Percentiles rank a stretch among this genome's conserved stretches.
Evolutionary conservation across 352 stramenopile species (phyloP).

Genomic region (Pythium aquatile): DNA sequence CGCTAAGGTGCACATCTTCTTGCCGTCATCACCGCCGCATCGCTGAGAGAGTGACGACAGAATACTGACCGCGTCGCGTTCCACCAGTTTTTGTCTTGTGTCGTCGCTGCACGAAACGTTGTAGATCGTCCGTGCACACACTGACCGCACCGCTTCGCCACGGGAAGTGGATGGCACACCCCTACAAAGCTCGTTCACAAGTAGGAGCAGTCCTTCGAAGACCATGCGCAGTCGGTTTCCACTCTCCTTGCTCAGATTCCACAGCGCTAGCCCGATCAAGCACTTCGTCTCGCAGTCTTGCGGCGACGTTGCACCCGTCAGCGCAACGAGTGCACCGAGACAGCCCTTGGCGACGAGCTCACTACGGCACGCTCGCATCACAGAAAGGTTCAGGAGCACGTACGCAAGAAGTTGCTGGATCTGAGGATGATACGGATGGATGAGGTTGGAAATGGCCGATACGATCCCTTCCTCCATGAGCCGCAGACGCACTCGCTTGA

Average conservation of each 20-base stretch:
- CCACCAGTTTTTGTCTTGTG: constrained; percentile 59
- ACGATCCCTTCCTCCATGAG: constrained; percentile 90
- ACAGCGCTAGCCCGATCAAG: constrained; percentile 57
- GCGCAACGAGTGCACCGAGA: constrained; percentile 50
- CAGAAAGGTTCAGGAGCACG: constrained; percentile 72
- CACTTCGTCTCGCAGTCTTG: constrained; percentile 38
- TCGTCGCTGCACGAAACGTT: constrained; percentile 76
- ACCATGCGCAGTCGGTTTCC: constrained; percentile 71
- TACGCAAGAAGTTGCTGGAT: constrained; percentile 68
- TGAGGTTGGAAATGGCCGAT: constrained; percentile 57
- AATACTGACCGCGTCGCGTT: constrained; percentile 57
- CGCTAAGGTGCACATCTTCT: constrained; percentile 77
- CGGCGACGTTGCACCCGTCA: constrained; percentile 36
- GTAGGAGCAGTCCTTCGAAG: constrained; percentile 59
- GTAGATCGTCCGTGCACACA: constrained; percentile 65
- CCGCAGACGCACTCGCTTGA: constrained; percentile 76
- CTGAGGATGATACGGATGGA: constrained; percentile 39
- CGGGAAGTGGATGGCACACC: constrained; percentile 9
- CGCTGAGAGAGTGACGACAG: constrained; percentile 48
- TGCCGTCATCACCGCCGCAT: constrained; percentile 38
- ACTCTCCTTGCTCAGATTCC: constrained; percentile 72
- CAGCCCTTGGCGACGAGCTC: constrained; percentile 76
- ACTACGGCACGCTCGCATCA: constrained; percentile 50
- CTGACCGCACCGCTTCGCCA: constrained; percentile 30
- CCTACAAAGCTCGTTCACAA: constrained; percentile 56